A percentile compares a stretch with the other conserved stretches of the same genome.
Conservation (phyloP, 306 rosid genomes). For the Cicer yamashitae region DNA sequence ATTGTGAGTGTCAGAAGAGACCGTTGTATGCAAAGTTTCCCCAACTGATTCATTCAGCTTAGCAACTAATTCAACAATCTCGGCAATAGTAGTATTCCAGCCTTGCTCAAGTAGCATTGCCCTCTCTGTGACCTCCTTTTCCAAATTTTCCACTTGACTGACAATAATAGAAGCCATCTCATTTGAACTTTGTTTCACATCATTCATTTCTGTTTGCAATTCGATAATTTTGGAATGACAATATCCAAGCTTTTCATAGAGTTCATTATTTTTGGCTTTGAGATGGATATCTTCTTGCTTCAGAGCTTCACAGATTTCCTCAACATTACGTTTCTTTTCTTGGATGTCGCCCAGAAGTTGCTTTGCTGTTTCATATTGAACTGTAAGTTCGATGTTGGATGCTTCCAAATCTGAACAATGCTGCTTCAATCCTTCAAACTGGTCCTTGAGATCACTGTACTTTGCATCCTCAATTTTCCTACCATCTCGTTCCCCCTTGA, state of each 20-base stretch:
- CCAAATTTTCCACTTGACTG: constrained; percentile 66
- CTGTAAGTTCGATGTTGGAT: constrained; percentile 70
- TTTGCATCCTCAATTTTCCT: constrained; percentile 57
- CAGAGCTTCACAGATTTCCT: constrained; percentile 57
- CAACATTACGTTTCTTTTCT: constrained; percentile 61
- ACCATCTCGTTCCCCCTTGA: constrained; percentile 67
- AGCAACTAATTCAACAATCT: constrained; percentile 59
- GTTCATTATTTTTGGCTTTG: constrained; percentile 57
- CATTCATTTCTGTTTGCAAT: constrained; percentile 58
- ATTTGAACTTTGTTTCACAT: constrained; percentile 63
- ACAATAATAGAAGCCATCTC: constrained; percentile 64
- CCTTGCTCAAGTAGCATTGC: constrained; percentile 64
- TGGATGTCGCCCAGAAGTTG: constrained; percentile 59
- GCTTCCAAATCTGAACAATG: constrained; percentile 67
- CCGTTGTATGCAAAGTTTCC: constrained; percentile 42
- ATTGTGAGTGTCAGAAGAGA: constrained; percentile 41
- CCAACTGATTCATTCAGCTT: constrained; percentile 72
- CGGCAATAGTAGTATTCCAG: constrained; percentile 60
- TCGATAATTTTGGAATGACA: constrained; percentile 64
- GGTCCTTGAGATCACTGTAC: constrained; percentile 55
- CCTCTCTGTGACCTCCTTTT: constrained; percentile 67
- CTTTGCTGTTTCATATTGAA: constrained; percentile 72
- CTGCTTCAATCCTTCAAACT: constrained; percentile 64
- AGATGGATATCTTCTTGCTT: constrained; percentile 55
- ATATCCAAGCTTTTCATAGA: constrained; percentile 61